Conservation (phyloP, 805 yeast genomes). For the Sugiyamaella mastotermitis region DNA sequence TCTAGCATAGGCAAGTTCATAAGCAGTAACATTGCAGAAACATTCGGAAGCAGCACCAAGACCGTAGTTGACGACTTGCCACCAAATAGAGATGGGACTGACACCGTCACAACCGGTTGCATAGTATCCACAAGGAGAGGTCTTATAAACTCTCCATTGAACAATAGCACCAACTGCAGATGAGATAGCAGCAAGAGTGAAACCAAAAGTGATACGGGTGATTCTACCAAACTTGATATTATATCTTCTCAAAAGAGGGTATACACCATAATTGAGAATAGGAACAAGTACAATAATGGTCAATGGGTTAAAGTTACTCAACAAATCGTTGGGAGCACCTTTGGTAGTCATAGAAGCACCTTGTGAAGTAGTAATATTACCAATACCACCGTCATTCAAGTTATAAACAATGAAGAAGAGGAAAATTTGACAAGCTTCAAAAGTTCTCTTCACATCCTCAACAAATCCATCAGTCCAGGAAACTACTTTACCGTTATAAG, state of each 20-base stretch:
- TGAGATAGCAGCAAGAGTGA: slow-evolving; percentile 40
- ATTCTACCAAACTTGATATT: slow-evolving; percentile 41
- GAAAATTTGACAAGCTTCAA: slow-evolving; percentile 57
- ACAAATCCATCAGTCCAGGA: slow-evolving; percentile 46
- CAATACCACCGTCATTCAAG: slow-evolving; percentile 44
- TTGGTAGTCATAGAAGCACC: slow-evolving; percentile 48
- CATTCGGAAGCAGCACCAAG: slow-evolving; percentile 49
- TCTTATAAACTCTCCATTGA: slow-evolving; percentile 42
- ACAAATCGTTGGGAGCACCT: slow-evolving; percentile 53
- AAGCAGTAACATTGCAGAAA: slow-evolving; percentile 45
- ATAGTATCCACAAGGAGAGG: slow-evolving; percentile 46
- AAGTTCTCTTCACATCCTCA: slow-evolving; percentile 54
- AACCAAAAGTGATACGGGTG: slow-evolving; percentile 43
- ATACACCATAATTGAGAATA: slow-evolving; percentile 41
- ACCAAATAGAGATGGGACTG: slow-evolving; percentile 34
- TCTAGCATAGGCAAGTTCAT: slow-evolving; percentile 49
- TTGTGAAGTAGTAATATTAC: slow-evolving; percentile 39
- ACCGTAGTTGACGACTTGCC: slow-evolving; percentile 31
- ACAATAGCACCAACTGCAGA: slow-evolving; percentile 46
- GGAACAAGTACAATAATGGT: slow-evolving; percentile 49
- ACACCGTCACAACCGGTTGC: slow-evolving; percentile 26
- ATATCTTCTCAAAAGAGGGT: slow-evolving; percentile 41
- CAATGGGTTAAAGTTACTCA: slow-evolving; percentile 49
- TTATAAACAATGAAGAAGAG: slow-evolving; percentile 57
- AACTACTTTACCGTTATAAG: slow-evolving; percentile 32